Evolutionary conservation across 495 filamentous ascomycete genomes (phyloP).

Genomic region (Penicillium simplicissimum): DNA sequence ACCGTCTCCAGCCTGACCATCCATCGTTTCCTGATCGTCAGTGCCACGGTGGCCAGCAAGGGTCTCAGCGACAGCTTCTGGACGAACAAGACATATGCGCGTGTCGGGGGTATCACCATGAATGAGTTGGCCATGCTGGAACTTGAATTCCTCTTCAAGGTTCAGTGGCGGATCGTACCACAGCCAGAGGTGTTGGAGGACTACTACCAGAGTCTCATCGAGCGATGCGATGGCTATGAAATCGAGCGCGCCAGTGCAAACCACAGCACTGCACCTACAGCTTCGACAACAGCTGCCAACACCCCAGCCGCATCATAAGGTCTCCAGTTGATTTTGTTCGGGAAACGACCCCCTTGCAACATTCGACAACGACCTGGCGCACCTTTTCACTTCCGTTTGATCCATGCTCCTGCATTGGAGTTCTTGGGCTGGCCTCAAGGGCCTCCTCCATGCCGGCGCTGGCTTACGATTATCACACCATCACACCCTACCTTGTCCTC

Average conservation of each 20-base stretch:
- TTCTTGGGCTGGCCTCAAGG: constrained; percentile 31
- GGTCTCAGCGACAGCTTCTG: constrained; percentile 95
- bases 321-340: neutral
- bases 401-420: neutral
- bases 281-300: constrained; percentile 13
- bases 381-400: neutral
- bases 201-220: constrained; percentile 87
- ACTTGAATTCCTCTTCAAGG: constrained; percentile 84
- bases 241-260: constrained; percentile 40
- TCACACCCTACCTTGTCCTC: neutral
- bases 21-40: constrained; percentile 94
- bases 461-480: neutral
- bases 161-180: constrained; percentile 96
- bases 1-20: constrained; percentile 93
- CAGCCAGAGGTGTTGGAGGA: constrained; percentile 89
- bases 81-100: constrained; percentile 94
- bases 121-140: constrained; percentile 90
- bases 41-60: constrained; percentile 93
- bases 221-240: constrained; percentile 61
- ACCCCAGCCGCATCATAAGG: constrained; percentile 14
- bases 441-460: neutral
- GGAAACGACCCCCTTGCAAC: too few species aligned
- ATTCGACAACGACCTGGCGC: neutral
- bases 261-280: constrained; percentile 4
- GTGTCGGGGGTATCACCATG: constrained; percentile 87